Conservation (phyloP, 108 stramenopile genomes). For the Asterionellopsis glacialis region DNA sequence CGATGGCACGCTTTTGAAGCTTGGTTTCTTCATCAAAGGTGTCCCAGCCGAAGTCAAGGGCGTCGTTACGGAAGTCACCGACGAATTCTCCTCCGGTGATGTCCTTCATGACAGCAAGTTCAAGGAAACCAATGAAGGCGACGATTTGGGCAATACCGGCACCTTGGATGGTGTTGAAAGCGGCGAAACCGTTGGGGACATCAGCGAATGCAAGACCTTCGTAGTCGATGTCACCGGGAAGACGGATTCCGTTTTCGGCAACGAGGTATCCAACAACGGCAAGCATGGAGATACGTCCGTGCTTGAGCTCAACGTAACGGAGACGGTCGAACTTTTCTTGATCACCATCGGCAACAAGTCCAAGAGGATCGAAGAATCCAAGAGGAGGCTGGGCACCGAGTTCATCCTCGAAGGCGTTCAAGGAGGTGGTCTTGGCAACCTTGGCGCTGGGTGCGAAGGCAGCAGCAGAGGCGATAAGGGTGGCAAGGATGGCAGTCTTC, state of each 20-base stretch:
- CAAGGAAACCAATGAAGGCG: slow-evolving; percentile 73
- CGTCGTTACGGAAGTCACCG: too few species aligned
- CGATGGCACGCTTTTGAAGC: too few species aligned
- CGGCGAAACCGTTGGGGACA: slow-evolving; percentile 77
- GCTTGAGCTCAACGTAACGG: slow-evolving; percentile 77
- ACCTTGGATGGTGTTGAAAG: slow-evolving; percentile 59
- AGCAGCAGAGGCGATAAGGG: slow-evolving; percentile 3
- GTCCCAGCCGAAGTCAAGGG: too few species aligned
- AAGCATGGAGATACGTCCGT: slow-evolving; percentile 81
- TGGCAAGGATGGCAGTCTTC: slow-evolving; percentile 11
- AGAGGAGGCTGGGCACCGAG: slow-evolving; percentile 12
- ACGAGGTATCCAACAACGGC: slow-evolving; percentile 57
- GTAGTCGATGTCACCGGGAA: slow-evolving; percentile 45
- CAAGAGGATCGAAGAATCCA: slow-evolving; percentile 27
- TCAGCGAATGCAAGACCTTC: slow-evolving; percentile 71
- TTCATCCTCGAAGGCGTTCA: slow-evolving; percentile 10
- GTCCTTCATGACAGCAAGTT: too few species aligned
- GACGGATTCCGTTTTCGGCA: slow-evolving; percentile 33
- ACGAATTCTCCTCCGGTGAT: too few species aligned
- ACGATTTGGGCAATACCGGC: slow-evolving; percentile 75
- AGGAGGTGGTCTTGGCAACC: slow-evolving; percentile 21
- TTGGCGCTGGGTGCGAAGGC: slow-evolving; percentile 16
- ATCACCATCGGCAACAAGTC: slow-evolving; percentile 50
- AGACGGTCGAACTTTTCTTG: slow-evolving; percentile 63
- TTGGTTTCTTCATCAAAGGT: too few species aligned